These are phyloP conservation scores for Oryza coarctata DNA, from an alignment of 176 grass and related monocot genomes.

Conservation along the genomic window DNA sequence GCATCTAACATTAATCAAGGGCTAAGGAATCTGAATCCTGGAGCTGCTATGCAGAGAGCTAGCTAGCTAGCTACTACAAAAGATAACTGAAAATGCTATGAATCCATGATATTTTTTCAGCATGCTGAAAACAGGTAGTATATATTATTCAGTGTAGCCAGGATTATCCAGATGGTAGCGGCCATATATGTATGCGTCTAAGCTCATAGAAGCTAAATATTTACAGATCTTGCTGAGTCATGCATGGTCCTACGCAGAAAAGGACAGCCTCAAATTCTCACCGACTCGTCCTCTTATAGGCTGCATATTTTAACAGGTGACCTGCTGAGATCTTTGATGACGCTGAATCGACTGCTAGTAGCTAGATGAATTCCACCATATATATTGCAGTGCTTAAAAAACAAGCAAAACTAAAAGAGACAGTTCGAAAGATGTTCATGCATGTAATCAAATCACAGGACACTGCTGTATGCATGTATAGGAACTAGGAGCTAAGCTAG, in stretches of 20 bases:
- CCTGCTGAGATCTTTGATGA: slow-evolving; percentile 41
- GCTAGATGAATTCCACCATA: slow-evolving; percentile 43
- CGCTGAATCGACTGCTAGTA: slow-evolving; percentile 30
- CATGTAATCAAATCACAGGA: background rate
- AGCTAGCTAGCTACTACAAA: background rate
- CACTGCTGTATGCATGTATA: background rate
- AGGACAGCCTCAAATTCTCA: slow-evolving; percentile 36
- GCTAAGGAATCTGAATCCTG: background rate
- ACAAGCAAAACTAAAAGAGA: slow-evolving; percentile 14
- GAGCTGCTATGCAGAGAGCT: background rate
- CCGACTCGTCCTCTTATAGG: slow-evolving; percentile 48
- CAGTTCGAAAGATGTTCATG: slow-evolving; percentile 9
- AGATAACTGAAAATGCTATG: background rate
- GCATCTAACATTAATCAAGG: background rate
- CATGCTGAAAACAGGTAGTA: background rate
- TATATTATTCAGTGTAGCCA: background rate
- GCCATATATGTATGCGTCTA: slow-evolving; percentile 1
- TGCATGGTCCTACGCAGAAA: slow-evolving; percentile 30
- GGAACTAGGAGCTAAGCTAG: slow-evolving; percentile 15
- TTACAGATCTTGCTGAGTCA: slow-evolving; percentile 42
- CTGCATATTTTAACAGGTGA: slow-evolving; percentile 25
- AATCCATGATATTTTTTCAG: background rate
- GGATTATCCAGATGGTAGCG: slow-evolving; percentile 34
- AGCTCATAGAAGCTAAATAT: slow-evolving; percentile 23
- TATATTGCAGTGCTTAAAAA: slow-evolving; percentile 34